Evolutionary conservation across 305 asterid species (phyloP).

Genomic region (Striga hermonthica): DNA sequence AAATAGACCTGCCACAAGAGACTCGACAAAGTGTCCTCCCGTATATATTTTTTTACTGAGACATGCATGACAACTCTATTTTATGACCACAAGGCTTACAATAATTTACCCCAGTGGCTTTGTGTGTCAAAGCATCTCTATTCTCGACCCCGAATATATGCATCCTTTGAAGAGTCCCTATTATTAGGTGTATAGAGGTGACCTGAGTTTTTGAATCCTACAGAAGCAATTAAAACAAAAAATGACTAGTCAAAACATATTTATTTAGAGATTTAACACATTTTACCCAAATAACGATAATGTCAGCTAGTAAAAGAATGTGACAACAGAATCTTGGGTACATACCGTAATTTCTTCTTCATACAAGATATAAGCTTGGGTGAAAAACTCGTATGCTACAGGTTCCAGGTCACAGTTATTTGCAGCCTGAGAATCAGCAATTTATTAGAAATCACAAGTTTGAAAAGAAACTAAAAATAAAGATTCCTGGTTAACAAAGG

Average conservation of each 20-base stretch:
- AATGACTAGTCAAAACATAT: background rate
- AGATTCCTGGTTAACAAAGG: constrained; percentile 26
- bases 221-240: constrained; percentile 33
- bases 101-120: constrained; percentile 90
- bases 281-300: constrained; percentile 18
- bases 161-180: constrained; percentile 98
- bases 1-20: constrained; percentile 9
- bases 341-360: constrained; percentile 97
- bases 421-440: constrained; percentile 74
- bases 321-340: constrained; percentile 18
- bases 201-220: constrained; percentile 98
- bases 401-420: constrained; percentile 95
- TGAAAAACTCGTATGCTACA: constrained; percentile 96
- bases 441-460: constrained; percentile 31
- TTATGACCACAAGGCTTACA: constrained; percentile 31
- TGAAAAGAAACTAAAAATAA: constrained; percentile 26
- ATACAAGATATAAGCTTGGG: constrained; percentile 92
- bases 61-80: constrained; percentile 16
- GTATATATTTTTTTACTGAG: constrained; percentile 9
- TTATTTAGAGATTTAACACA: background rate
- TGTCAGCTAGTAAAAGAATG: constrained; percentile 12
- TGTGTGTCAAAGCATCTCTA: constrained; percentile 95
- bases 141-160: constrained; percentile 91
- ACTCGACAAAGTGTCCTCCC: constrained; percentile 2
- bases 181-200: constrained; percentile 81